Conservation (phyloP, 148 eudicot species). For the Diospyros lotus region DNA sequence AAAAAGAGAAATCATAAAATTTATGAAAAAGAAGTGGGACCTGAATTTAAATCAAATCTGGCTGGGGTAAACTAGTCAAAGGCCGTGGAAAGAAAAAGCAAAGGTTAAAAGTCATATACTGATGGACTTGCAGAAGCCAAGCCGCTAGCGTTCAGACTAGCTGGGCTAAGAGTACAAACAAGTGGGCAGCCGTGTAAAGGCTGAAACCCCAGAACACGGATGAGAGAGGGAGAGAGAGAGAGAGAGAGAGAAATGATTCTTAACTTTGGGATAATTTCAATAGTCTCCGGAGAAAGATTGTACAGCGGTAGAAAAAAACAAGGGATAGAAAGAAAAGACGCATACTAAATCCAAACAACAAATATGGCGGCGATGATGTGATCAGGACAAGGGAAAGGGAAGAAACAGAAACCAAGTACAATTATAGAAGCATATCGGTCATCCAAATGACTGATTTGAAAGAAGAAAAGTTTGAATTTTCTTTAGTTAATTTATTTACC, state of each 20-base stretch:
- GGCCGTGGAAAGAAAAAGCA: slow-evolving; percentile 22
- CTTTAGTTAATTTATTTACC: neutral
- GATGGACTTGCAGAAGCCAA: slow-evolving; percentile 22
- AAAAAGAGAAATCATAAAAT: neutral
- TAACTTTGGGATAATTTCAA: slow-evolving; percentile 16
- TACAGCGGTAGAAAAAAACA: neutral
- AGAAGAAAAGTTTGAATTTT: slow-evolving; percentile 13
- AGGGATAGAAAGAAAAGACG: neutral
- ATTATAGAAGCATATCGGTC: slow-evolving; percentile 18
- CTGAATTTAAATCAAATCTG: slow-evolving; percentile 22
- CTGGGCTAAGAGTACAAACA: slow-evolving; percentile 9
- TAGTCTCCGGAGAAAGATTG: neutral
- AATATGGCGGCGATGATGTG: slow-evolving; percentile 44
- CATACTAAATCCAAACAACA: neutral
- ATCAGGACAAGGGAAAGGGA: slow-evolving; percentile 29
- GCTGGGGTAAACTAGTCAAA: slow-evolving; percentile 49
- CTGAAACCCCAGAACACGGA: slow-evolving; percentile 7
- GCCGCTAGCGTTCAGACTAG: slow-evolving; percentile 39
- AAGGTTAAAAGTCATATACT: slow-evolving; percentile 19
- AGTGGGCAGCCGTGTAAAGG: neutral
- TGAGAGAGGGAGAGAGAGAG: neutral
- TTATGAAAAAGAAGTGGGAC: slow-evolving; percentile 19
- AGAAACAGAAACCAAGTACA: slow-evolving; percentile 32
- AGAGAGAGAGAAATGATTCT: too few relatives aligned
- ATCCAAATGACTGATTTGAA: slow-evolving; percentile 30